Conservation (phyloP, 345 rosid species). For the Eucalyptus fibrosa region DNA sequence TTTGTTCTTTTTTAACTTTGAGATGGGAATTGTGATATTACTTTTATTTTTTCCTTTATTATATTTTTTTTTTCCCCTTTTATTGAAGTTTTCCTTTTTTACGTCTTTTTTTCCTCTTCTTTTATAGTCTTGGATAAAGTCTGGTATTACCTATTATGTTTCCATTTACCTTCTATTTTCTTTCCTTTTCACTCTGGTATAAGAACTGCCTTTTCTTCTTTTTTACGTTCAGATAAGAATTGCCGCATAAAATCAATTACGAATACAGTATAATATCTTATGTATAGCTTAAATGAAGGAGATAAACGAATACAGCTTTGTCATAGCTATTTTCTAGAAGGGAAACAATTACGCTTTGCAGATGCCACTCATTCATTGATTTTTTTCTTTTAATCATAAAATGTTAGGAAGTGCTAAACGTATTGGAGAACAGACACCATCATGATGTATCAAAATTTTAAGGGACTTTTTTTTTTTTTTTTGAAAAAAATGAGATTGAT, state of each 20-base stretch:
- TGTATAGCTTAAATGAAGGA: not conserved
- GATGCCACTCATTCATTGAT: not conserved
- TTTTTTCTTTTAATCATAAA: not conserved
- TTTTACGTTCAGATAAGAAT: not conserved
- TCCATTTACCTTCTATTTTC: too few species aligned
- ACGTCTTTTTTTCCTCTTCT: not conserved
- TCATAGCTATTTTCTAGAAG: not conserved
- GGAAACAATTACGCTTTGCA: not conserved
- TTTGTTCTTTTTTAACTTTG: not conserved
- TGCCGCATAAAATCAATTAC: not conserved
- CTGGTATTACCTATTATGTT: not conserved
- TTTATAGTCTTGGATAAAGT: too few species aligned
- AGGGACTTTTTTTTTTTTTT: not conserved
- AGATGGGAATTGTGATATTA: not conserved
- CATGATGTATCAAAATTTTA: not conserved
- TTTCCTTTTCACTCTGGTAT: too few species aligned
- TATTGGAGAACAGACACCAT: not conserved
- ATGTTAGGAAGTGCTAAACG: not conserved
- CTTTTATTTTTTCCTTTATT: not conserved
- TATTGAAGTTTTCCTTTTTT: too few species aligned
- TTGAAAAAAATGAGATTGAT: not conserved
- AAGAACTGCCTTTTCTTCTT: not conserved
- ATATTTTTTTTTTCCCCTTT: too few species aligned
- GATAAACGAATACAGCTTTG: not conserved
- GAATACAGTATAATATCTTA: not conserved